Percentiles rank a stretch among this genome's conserved stretches.
These are phyloP conservation scores for Serendipita sp. DNA, from an alignment of 768 basidiomycete genomes.

Conservation along the genomic window DNA sequence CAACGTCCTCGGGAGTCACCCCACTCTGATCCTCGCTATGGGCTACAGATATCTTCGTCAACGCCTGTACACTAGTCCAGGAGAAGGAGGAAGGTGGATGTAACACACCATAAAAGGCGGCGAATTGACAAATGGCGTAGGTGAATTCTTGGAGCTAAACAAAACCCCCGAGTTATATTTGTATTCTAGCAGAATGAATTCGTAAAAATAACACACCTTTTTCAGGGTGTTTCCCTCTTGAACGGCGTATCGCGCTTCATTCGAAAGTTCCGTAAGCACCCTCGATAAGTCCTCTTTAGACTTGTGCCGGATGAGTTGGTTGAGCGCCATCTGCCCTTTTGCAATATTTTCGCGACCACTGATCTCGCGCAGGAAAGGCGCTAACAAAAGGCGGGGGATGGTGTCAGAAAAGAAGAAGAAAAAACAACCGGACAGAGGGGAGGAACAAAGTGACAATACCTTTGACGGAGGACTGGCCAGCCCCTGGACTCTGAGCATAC, in stretches of 20 bases:
- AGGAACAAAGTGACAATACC: no score
- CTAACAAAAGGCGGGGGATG: no score
- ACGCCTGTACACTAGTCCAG: neutral
- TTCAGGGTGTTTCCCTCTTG: neutral
- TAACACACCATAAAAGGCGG: neutral
- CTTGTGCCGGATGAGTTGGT: neutral
- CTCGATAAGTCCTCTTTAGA: neutral
- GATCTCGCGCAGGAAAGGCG: no score
- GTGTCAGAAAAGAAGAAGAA: no score
- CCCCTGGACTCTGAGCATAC: no score
- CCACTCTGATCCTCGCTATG: neutral
- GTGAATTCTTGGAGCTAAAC: neutral
- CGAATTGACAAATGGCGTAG: neutral
- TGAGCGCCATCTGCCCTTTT: neutral
- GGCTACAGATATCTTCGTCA: neutral
- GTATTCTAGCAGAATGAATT: neutral
- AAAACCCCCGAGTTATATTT: neutral
- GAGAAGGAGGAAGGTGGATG: neutral
- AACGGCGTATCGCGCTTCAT: neutral
- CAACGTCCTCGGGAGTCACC: neutral
- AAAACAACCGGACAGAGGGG: no score
- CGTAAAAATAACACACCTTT: neutral
- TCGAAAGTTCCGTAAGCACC: neutral
- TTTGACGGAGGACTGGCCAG: no score
- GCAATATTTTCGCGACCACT: no score